Evolutionary conservation across 148 eudicot genomes (phyloP).

Genomic region (Heliamphora exappendiculata): DNA sequence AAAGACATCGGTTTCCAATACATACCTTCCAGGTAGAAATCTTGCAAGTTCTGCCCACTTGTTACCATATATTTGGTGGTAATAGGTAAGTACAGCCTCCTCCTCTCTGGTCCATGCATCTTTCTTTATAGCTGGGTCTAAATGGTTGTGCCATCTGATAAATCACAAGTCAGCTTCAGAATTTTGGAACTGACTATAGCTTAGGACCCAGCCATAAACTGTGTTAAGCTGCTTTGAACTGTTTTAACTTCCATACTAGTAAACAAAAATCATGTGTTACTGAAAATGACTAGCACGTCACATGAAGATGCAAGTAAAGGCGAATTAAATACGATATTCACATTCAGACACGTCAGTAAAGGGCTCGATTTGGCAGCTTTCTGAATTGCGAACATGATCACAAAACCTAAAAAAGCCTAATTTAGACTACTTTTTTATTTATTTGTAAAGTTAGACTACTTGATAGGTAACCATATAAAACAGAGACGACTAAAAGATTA

Average conservation of each 20-base stretch:
- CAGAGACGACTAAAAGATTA: too few relatives aligned
- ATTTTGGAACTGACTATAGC: not conserved
- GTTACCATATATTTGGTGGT: conserved; percentile 67
- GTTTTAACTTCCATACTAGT: not conserved
- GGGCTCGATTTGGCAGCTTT: not conserved
- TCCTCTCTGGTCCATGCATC: conserved; percentile 80
- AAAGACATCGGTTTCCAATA: not conserved
- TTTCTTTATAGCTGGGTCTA: conserved; percentile 72
- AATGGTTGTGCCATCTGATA: conserved; percentile 84
- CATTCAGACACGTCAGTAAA: not conserved
- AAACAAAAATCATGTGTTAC: not conserved
- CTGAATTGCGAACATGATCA: too few relatives aligned
- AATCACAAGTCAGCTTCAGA: not conserved
- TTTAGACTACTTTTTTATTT: not conserved
- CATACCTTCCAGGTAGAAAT: conserved; percentile 88
- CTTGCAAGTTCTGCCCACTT: conserved; percentile 84
- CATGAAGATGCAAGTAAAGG: not conserved
- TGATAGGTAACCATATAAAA: too few relatives aligned
- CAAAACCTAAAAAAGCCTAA: not conserved
- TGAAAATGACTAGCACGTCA: not conserved
- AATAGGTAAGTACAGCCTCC: conserved; percentile 48
- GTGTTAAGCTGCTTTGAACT: not conserved
- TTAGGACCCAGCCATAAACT: too few relatives aligned
- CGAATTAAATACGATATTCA: not conserved
- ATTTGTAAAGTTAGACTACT: too few relatives aligned